Percentiles rank a stretch among this genome's conserved stretches.
These are phyloP conservation scores for Alternaria ethzedia DNA, from an alignment of 2,329 filamentous ascomycete genomes.

Conservation along the genomic window DNA sequence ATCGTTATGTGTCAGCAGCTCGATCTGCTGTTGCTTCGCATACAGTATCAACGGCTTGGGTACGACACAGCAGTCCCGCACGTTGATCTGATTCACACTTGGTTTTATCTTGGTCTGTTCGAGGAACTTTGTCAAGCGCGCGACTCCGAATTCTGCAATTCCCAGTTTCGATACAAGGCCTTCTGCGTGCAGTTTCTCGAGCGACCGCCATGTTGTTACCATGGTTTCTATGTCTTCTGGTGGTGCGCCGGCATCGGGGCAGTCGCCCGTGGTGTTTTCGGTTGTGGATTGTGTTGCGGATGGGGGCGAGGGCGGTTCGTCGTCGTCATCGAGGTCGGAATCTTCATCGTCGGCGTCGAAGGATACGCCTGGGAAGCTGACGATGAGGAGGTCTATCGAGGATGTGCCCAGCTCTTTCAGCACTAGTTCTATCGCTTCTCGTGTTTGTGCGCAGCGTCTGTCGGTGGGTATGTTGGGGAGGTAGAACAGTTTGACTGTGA, in stretches of 20 bases:
- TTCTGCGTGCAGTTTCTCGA: conserved; percentile 75
- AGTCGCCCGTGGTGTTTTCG: conserved; percentile 54
- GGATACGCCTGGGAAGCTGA: conserved; percentile 89
- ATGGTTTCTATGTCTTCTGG: conserved; percentile 65
- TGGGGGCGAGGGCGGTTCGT: conserved; percentile 28
- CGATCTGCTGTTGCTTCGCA: conserved; percentile 82
- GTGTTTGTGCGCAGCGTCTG: conserved; percentile 71
- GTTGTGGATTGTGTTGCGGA: conserved; percentile 21
- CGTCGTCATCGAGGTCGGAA: conserved; percentile 72
- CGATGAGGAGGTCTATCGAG: conserved; percentile 84
- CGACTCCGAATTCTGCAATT: conserved; percentile 87
- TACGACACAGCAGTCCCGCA: conserved; percentile 94
- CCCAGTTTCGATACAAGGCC: conserved; percentile 79
- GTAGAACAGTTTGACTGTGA: conserved; percentile 95
- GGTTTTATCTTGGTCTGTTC: conserved; percentile 73
- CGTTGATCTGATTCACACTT: conserved; percentile 92
- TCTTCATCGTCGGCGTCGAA: conserved; percentile 94
- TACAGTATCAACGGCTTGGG: conserved; percentile 84
- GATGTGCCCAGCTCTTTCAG: conserved; percentile 77
- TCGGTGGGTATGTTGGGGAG: conserved; percentile 72
- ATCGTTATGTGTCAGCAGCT: conserved; percentile 92
- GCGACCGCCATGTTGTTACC: conserved; percentile 70
- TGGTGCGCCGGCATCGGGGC: conserved; percentile 37
- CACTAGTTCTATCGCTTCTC: conserved; percentile 81
- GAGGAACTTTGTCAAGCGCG: conserved; percentile 80